Conservation (phyloP, 2,329 filamentous ascomycete genomes). For the Alternaria sp. region DNA sequence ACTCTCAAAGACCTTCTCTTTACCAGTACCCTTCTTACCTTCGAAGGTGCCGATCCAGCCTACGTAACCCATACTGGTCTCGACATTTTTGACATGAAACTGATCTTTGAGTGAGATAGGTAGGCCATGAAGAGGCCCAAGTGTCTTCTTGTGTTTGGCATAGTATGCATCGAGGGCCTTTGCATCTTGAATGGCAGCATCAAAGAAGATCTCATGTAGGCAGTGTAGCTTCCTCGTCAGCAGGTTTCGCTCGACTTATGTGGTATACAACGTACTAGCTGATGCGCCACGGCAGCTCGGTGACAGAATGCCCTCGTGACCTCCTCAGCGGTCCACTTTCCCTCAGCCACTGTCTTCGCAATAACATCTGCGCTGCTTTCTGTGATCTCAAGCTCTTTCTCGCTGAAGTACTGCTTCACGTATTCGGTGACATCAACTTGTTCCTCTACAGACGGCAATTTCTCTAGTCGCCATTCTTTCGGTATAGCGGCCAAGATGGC, state of each 20-base stretch:
- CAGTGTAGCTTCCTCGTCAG: constrained; percentile 33
- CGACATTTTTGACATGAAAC: constrained; percentile 59
- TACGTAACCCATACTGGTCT: constrained; percentile 67
- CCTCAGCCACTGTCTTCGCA: constrained; percentile 62
- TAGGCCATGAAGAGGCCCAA: constrained; percentile 58
- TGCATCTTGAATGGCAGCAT: constrained; percentile 55
- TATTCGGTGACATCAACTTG: constrained; percentile 60
- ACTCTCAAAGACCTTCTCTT: constrained; percentile 65
- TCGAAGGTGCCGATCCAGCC: constrained; percentile 72
- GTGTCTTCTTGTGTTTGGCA: constrained; percentile 39
- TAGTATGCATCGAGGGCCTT: constrained; percentile 54
- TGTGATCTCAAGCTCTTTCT: constrained; percentile 67
- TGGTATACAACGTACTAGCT: constrained; percentile 45
- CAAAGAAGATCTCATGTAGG: constrained; percentile 61
- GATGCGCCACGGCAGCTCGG: constrained; percentile 61
- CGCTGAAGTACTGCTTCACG: constrained; percentile 64
- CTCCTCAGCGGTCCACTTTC: constrained; percentile 65
- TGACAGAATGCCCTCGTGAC: constrained; percentile 67
- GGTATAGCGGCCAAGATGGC: constrained; percentile 65
- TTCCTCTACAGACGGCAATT: constrained; percentile 59
- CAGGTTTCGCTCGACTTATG: neutral
- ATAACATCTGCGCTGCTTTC: constrained; percentile 67
- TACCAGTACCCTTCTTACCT: constrained; percentile 62
- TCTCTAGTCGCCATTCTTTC: constrained; percentile 62
- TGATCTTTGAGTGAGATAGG: constrained; percentile 61